phyloP scores from a whole-genome alignment of 2,329 filamentous ascomycete genomes.

The Fusarium pseudoanthophilum region DNA sequence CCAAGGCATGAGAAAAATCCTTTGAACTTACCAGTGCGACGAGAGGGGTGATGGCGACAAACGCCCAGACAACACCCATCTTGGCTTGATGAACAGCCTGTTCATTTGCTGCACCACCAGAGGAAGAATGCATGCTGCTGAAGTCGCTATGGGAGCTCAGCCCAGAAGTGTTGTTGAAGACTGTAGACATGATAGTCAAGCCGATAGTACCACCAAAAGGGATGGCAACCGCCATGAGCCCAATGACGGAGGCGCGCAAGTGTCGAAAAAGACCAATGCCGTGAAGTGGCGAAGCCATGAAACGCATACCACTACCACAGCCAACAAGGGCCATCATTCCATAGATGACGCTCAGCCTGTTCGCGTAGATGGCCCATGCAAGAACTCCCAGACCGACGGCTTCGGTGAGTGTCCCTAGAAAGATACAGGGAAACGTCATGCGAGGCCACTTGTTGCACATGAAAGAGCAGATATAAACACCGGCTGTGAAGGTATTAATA shows the following conservation, averaged over 20 bases:
- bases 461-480: conserved; percentile 67
- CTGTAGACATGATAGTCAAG: conserved; percentile 73
- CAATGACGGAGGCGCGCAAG: conserved; percentile 67
- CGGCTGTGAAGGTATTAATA: conserved; percentile 48
- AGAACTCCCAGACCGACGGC: conserved; percentile 68
- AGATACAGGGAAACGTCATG: conserved; percentile 69
- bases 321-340: conserved; percentile 75
- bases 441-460: conserved; percentile 70
- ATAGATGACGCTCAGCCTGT: conserved; percentile 63
- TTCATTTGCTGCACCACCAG: conserved; percentile 10
- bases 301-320: conserved; percentile 70
- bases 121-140: conserved; percentile 31
- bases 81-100: conserved; percentile 44
- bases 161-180: conserved; percentile 70
- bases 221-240: conserved; percentile 67
- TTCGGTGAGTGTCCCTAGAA: conserved; percentile 66
- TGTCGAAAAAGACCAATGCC: conserved; percentile 70
- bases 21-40: conserved; percentile 54
- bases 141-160: conserved; percentile 43
- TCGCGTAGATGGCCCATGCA: conserved; percentile 64
- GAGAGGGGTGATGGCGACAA: conserved; percentile 70
- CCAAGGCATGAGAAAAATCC: not conserved
- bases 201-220: conserved; percentile 73
- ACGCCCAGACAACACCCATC: conserved; percentile 73
- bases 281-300: conserved; percentile 73